Evolutionary conservation across 805 yeast genomes (phyloP).

Genomic region (Groenewaldozyma tartarivorans): DNA sequence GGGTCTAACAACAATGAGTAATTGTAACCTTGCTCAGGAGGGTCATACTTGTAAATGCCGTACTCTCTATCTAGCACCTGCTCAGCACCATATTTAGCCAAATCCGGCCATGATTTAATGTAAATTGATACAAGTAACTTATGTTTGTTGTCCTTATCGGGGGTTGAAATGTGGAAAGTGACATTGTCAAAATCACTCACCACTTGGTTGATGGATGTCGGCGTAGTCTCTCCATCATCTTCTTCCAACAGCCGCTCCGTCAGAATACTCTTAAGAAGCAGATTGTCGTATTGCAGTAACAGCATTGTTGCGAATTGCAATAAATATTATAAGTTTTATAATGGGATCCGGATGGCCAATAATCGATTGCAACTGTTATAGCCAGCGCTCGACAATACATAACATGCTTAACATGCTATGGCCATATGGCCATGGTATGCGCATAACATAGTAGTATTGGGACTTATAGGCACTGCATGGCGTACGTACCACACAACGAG

Average conservation of each 20-base stretch:
- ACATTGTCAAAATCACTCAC: conserved; percentile 95
- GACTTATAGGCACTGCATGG: too few relatives aligned
- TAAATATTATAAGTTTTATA: too few relatives aligned
- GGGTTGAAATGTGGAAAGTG: conserved; percentile 86
- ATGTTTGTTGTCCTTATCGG: conserved; percentile 47
- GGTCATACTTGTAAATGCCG: conserved; percentile 36
- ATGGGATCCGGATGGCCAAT: too few relatives aligned
- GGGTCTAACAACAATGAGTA: conserved; percentile 66
- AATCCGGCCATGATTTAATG: conserved; percentile 70
- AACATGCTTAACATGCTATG: too few relatives aligned
- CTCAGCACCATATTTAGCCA: conserved; percentile 49
- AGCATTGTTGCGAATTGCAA: conserved; percentile 56
- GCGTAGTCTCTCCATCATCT: conserved; percentile 37
- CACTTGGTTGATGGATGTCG: conserved; percentile 56
- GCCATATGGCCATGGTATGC: too few relatives aligned
- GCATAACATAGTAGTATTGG: too few relatives aligned
- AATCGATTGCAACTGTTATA: too few relatives aligned
- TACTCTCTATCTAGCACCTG: conserved; percentile 38
- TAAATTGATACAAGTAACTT: conserved; percentile 56
- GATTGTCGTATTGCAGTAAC: conserved; percentile 75
- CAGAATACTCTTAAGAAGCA: conserved; percentile 72
- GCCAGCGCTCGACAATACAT: too few relatives aligned
- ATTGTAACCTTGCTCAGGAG: conserved; percentile 72
- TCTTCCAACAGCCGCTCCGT: conserved; percentile 49
- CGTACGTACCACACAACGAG: too few relatives aligned